These are phyloP conservation scores for Monilinia aucupariae DNA, from an alignment of 2,329 filamentous ascomycete genomes.

Conservation along the genomic window DNA sequence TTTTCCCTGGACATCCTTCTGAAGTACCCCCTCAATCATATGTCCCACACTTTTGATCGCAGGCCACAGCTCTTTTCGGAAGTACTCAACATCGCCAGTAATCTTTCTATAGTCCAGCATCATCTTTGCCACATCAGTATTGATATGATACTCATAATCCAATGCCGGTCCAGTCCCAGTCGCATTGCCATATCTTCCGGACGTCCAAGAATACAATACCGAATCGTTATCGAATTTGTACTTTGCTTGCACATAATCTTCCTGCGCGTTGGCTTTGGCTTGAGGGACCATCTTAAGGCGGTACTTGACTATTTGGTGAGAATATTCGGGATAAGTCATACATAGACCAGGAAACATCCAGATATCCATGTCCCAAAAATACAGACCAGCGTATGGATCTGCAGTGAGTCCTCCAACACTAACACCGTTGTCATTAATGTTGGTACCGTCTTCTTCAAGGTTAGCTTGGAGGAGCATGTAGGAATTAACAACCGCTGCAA, in stretches of 20 bases:
- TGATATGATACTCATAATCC: slow-evolving; percentile 26
- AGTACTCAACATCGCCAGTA: slow-evolving; percentile 17
- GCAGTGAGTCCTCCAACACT: slow-evolving; percentile 58
- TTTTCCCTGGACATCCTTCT: slow-evolving; percentile 13
- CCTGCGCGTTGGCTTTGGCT: slow-evolving; percentile 23
- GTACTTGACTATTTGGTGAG: slow-evolving; percentile 58
- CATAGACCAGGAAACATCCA: slow-evolving; percentile 47
- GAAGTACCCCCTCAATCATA: slow-evolving; percentile 15
- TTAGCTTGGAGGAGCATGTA: slow-evolving; percentile 47
- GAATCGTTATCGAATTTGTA: slow-evolving; percentile 19
- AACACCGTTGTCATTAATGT: slow-evolving; percentile 55
- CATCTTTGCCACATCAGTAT: slow-evolving; percentile 20
- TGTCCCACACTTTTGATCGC: slow-evolving; percentile 19
- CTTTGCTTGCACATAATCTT: slow-evolving; percentile 18
- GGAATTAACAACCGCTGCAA: slow-evolving; percentile 43
- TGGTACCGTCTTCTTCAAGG: slow-evolving; percentile 37
- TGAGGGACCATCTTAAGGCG: slow-evolving; percentile 46
- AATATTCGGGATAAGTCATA: slow-evolving; percentile 53
- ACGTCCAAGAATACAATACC: slow-evolving; percentile 23
- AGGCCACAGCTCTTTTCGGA: slow-evolving; percentile 19
- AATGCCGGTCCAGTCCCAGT: slow-evolving; percentile 22
- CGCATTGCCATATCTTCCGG: slow-evolving; percentile 23
- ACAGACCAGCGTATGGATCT: slow-evolving; percentile 56
- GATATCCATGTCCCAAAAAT: slow-evolving; percentile 34
- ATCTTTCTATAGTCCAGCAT: slow-evolving; percentile 14